These are phyloP conservation scores for Monilinia fructicola DNA, from an alignment of 2,329 filamentous ascomycete species.

Conservation along the genomic window DNA sequence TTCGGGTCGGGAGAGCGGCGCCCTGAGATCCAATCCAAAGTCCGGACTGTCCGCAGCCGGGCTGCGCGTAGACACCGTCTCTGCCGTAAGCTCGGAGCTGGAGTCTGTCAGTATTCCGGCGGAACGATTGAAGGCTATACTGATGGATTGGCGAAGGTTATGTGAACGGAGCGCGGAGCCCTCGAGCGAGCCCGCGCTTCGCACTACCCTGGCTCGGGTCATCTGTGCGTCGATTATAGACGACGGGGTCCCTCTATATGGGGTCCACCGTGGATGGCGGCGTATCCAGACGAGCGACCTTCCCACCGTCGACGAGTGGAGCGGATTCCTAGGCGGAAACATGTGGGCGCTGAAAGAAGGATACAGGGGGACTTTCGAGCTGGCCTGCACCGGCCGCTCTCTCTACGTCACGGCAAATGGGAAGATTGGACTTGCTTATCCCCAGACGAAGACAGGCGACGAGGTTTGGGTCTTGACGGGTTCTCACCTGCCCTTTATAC, in stretches of 20 bases:
- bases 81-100: no score
- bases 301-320: background rate
- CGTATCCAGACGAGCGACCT: background rate
- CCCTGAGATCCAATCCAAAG: no score
- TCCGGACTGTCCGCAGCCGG: no score
- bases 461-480: background rate
- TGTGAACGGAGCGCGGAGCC: no score
- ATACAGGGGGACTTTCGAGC: background rate
- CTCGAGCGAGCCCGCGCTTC: background rate
- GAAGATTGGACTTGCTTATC: background rate
- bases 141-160: no score
- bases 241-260: background rate
- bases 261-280: background rate
- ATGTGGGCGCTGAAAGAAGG: background rate
- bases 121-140: no score
- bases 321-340: background rate
- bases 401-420: background rate
- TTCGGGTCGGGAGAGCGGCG: no score
- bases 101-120: no score
- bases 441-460: background rate
- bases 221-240: background rate
- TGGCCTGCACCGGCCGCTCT: background rate
- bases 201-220: background rate
- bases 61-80: no score
- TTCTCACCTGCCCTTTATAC: no score